These are phyloP conservation scores for Pleurotus pulmonarius DNA, from an alignment of 768 basidiomycete species.

Conservation along the genomic window DNA sequence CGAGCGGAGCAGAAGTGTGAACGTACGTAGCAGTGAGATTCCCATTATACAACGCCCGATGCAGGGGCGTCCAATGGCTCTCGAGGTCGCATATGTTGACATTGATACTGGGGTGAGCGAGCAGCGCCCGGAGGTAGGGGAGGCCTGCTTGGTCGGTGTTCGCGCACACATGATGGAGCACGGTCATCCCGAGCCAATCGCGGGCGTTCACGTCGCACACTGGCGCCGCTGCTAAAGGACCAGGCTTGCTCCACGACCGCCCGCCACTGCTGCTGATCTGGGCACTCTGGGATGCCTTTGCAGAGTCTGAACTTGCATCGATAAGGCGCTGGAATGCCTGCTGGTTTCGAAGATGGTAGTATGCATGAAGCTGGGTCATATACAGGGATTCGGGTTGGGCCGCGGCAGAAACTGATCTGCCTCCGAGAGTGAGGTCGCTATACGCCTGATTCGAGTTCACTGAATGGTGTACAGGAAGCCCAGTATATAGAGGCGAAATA, in stretches of 20 bases:
- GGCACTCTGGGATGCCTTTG: constrained; percentile 27
- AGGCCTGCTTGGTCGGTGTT: constrained; percentile 56
- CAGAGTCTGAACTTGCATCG: constrained; percentile 38
- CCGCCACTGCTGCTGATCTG: constrained; percentile 43
- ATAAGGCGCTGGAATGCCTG: constrained; percentile 76
- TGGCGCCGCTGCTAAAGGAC: constrained; percentile 28
- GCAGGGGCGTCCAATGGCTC: constrained; percentile 88
- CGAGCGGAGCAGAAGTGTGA: constrained; percentile 2
- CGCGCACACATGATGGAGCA: constrained; percentile 78
- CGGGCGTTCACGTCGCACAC: constrained; percentile 62
- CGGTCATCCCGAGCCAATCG: constrained; percentile 71
- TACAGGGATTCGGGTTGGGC: constrained; percentile 22
- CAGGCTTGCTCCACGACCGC: constrained; percentile 54
- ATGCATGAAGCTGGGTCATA: constrained; percentile 81
- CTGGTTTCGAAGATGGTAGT: constrained; percentile 67
- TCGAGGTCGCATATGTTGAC: constrained; percentile 81
- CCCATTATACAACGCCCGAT: constrained; percentile 79
- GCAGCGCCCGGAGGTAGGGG: constrained; percentile 74
- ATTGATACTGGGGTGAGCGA: constrained; percentile 71
- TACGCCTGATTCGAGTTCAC: background rate
- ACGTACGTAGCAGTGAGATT: constrained; percentile 70
- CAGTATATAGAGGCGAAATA: background rate
- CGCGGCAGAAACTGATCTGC: background rate
- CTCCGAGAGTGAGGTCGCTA: constrained; percentile 6
- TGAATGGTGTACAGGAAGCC: background rate